A percentile compares a stretch with the other conserved stretches of the same genome.
Evolutionary conservation across 2,329 filamentous ascomycete species (phyloP).

Genomic region (Scedosporium boydii): DNA sequence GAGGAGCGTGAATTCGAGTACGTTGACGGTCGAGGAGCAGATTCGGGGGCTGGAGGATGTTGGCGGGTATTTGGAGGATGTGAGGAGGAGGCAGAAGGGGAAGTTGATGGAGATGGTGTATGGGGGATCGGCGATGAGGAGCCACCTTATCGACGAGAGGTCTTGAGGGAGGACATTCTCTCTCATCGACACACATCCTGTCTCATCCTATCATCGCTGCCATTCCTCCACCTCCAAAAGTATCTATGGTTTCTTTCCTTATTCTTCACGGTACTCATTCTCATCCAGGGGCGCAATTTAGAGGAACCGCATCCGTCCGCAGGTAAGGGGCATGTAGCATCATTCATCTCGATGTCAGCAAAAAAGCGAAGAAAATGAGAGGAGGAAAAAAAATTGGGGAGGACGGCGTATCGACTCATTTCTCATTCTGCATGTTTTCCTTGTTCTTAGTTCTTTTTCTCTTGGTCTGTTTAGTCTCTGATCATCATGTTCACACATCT

Average conservation of each 20-base stretch:
- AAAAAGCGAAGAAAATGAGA: neutral
- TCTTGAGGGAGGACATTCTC: neutral
- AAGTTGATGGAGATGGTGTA: slow-evolving; percentile 76
- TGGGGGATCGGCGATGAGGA: slow-evolving; percentile 32
- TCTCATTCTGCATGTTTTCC: neutral
- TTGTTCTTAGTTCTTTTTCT: neutral
- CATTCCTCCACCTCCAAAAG: neutral
- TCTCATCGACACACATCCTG: neutral
- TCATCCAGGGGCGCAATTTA: neutral
- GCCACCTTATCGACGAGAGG: slow-evolving; percentile 13
- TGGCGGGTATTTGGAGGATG: slow-evolving; percentile 64
- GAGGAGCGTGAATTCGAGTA: slow-evolving; percentile 56
- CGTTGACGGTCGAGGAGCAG: slow-evolving; percentile 73
- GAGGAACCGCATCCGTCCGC: neutral
- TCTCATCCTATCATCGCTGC: neutral
- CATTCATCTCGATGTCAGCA: neutral
- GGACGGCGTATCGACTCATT: neutral
- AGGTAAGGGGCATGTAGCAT: neutral
- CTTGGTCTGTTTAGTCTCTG: neutral
- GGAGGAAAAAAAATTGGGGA: neutral
- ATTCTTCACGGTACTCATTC: neutral
- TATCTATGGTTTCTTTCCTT: neutral
- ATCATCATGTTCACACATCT: neutral
- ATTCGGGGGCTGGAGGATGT: slow-evolving; percentile 74
- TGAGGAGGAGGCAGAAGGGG: slow-evolving; percentile 71